Percentiles rank a stretch among this genome's conserved stretches.
Evolutionary conservation across 768 basidiomycete genomes (phyloP).

Genomic region (Crucibulum laeve): DNA sequence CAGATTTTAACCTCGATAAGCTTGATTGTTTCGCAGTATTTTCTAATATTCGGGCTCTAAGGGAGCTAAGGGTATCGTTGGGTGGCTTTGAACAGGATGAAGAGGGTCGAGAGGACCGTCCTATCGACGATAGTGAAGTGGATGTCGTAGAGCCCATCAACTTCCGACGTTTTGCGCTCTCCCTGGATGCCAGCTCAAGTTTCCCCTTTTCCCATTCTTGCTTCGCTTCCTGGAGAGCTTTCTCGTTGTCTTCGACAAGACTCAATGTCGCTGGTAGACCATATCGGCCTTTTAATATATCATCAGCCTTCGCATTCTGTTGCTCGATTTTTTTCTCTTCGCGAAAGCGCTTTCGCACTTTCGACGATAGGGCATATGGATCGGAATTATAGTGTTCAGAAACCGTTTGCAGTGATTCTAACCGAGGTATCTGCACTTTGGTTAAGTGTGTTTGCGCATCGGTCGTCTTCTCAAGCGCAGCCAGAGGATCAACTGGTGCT

Average conservation of each 20-base stretch:
- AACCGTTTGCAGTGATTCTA: constrained; percentile 72
- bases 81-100: constrained; percentile 7
- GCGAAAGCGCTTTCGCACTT: constrained; percentile 78
- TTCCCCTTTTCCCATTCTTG: constrained; percentile 56
- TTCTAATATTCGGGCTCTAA: constrained; percentile 54
- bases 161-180: constrained; percentile 45
- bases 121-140: constrained; percentile 14
- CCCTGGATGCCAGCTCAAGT: constrained; percentile 37
- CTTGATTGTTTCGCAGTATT: constrained; percentile 36
- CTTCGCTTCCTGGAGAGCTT: constrained; percentile 54
- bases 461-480: constrained; percentile 84
- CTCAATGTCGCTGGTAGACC: constrained; percentile 68
- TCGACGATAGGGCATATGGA: constrained; percentile 77
- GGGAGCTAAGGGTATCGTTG: constrained; percentile 26
- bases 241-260: constrained; percentile 64
- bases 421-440: constrained; percentile 72
- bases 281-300: constrained; percentile 67
- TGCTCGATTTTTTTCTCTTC: constrained; percentile 80
- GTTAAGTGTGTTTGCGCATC: constrained; percentile 68
- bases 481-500: constrained; percentile 76
- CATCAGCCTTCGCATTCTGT: constrained; percentile 65
- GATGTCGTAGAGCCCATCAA: constrained; percentile 16
- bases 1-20: neutral
- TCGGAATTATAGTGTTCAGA: constrained; percentile 82
- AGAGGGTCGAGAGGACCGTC: constrained; percentile 9